Conservation (phyloP, 2,329 filamentous ascomycete genomes). For the Sporothrix pallida region DNA sequence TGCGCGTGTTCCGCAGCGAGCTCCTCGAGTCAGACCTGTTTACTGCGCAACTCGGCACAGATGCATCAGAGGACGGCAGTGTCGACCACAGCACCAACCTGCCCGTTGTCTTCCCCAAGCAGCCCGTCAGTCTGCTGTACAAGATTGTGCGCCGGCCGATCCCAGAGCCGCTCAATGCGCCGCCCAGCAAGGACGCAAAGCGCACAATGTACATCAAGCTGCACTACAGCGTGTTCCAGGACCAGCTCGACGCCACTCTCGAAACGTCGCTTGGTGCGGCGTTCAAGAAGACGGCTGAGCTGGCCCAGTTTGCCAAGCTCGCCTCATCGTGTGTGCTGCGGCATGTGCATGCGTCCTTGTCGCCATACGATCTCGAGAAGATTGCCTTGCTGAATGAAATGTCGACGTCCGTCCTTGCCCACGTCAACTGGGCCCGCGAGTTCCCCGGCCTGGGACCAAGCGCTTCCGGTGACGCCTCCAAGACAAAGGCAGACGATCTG, state of each 20-base stretch:
- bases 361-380: slow-evolving; percentile 61
- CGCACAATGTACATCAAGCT: slow-evolving; percentile 71
- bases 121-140: slow-evolving; percentile 82
- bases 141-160: slow-evolving; percentile 67
- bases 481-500: slow-evolving; percentile 42
- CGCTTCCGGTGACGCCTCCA: background rate
- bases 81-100: slow-evolving; percentile 41
- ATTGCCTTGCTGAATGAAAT: slow-evolving; percentile 60
- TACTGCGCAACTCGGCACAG: slow-evolving; percentile 66
- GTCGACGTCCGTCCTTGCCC: slow-evolving; percentile 54
- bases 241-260: slow-evolving; percentile 67
- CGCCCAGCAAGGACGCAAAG: slow-evolving; percentile 41
- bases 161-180: slow-evolving; percentile 33
- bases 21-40: slow-evolving; percentile 74
- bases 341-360: slow-evolving; percentile 52
- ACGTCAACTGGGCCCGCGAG: slow-evolving; percentile 55
- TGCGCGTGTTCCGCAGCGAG: slow-evolving; percentile 73
- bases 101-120: slow-evolving; percentile 75
- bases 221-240: slow-evolving; percentile 76
- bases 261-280: slow-evolving; percentile 52
- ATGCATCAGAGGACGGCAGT: slow-evolving; percentile 50
- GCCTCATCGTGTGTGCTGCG: slow-evolving; percentile 48
- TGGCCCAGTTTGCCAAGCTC: slow-evolving; percentile 29
- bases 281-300: slow-evolving; percentile 37
- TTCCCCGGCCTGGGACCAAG: slow-evolving; percentile 55